A percentile compares a stretch with the other conserved stretches of the same genome.
These are phyloP conservation scores for Cladosporium velox DNA, from an alignment of 2,329 filamentous ascomycete genomes.

Conservation along the genomic window DNA sequence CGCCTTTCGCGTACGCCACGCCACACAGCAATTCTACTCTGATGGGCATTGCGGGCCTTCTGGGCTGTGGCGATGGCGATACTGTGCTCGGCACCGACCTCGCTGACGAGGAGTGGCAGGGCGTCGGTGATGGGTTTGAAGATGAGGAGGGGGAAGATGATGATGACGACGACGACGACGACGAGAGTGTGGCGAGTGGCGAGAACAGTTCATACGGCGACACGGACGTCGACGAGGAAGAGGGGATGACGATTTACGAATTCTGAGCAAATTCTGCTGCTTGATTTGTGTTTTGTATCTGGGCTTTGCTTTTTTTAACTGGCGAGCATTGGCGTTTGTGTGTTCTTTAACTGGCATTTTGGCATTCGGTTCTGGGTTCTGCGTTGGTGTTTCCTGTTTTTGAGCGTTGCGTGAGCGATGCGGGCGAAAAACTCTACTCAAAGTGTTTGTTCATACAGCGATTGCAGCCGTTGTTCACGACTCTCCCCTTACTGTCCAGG, in stretches of 20 bases:
- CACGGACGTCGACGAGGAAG: constrained; percentile 33
- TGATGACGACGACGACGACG: constrained; percentile 20
- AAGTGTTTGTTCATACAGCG: background rate
- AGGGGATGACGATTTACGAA: constrained; percentile 27
- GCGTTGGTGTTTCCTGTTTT: background rate
- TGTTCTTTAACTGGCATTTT: background rate
- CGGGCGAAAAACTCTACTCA: background rate
- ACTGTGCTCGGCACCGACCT: constrained; percentile 34
- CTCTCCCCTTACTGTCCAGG: background rate
- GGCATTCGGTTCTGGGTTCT: too few species aligned
- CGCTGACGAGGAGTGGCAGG: constrained; percentile 39
- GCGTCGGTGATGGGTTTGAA: constrained; percentile 40
- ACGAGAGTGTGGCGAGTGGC: constrained; percentile 29
- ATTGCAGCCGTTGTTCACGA: background rate
- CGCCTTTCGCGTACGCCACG: constrained; percentile 71
- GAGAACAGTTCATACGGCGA: constrained; percentile 30
- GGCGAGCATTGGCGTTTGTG: background rate
- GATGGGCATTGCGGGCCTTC: constrained; percentile 38
- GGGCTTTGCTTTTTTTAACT: background rate
- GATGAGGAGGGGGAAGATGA: constrained; percentile 25
- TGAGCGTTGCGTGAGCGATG: background rate
- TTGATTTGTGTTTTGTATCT: background rate
- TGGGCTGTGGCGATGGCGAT: constrained; percentile 37
- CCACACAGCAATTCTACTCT: constrained; percentile 58
- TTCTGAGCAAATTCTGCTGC: constrained; percentile 20